phyloP scores from a whole-genome alignment of 78 protist species.

The Mastigamoeba balamuthi region DNA sequence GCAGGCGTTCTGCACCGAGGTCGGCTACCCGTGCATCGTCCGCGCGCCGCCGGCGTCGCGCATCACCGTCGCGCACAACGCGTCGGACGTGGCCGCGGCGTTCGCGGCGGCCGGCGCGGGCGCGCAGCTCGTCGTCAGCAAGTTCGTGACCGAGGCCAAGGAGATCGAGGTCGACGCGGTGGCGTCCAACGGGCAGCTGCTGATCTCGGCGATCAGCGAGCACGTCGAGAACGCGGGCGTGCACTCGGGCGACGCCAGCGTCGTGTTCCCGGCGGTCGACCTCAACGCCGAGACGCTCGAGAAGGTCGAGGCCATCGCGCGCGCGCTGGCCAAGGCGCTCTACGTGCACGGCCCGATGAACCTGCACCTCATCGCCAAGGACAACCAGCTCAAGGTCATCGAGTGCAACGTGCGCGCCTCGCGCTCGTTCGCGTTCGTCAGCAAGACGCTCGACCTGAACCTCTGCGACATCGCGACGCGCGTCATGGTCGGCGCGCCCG shows the following conservation, averaged over 20 bases:
- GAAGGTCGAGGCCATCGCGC: slow-evolving; percentile 41
- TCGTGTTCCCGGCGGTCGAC: slow-evolving; percentile 88
- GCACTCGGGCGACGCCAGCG: slow-evolving; percentile 95
- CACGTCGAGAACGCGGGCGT: slow-evolving; percentile 98
- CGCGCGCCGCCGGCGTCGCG: slow-evolving; percentile 95
- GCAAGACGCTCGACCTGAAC: slow-evolving; percentile 67
- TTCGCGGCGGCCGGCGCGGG: slow-evolving; percentile 69
- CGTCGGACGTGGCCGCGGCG: slow-evolving; percentile 58
- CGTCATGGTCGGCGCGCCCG: slow-evolving; percentile 24
- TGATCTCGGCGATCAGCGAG: slow-evolving; percentile 84
- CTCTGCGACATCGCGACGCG: slow-evolving; percentile 70
- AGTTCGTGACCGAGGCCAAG: slow-evolving; percentile 85
- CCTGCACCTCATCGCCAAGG: slow-evolving; percentile 87
- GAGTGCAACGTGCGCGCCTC: slow-evolving; percentile 93
- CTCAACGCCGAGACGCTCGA: slow-evolving; percentile 54
- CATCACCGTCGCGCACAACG: slow-evolving; percentile 67
- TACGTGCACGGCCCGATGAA: slow-evolving; percentile 90
- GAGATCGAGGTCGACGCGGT: slow-evolving; percentile 96
- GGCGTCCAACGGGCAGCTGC: slow-evolving; percentile 72
- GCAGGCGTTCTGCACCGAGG: slow-evolving; percentile 62
- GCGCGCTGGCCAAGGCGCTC: slow-evolving; percentile 64
- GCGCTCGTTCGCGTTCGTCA: slow-evolving; percentile 89
- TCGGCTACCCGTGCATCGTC: slow-evolving; percentile 87
- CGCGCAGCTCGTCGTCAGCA: slow-evolving; percentile 81
- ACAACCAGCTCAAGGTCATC: slow-evolving; percentile 86